These are phyloP conservation scores for Nicotiana rustica DNA, from an alignment of 305 asterid species.

Conservation along the genomic window DNA sequence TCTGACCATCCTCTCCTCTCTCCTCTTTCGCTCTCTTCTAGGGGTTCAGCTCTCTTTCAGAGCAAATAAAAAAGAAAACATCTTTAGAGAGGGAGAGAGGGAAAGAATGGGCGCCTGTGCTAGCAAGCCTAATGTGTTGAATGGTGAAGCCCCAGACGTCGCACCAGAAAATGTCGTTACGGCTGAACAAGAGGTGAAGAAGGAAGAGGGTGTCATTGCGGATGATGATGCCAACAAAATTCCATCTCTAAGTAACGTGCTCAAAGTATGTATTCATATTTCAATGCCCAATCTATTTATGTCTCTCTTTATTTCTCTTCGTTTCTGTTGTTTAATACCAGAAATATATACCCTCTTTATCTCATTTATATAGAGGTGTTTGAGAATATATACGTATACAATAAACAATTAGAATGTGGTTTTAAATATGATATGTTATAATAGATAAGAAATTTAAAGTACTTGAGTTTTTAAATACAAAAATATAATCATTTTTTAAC, in stretches of 20 bases:
- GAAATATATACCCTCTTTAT: background rate
- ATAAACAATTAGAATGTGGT: no score
- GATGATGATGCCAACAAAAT: background rate
- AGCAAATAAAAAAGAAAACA: background rate
- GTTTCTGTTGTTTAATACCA: background rate
- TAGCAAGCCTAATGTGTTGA: slow-evolving; percentile 24
- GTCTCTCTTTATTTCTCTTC: background rate
- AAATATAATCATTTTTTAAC: no score
- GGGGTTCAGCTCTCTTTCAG: background rate
- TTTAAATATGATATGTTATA: no score
- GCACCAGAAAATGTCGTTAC: background rate
- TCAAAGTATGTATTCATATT: slow-evolving; percentile 16
- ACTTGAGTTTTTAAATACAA: no score
- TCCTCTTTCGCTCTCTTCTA: background rate
- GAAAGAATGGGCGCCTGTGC: slow-evolving; percentile 24
- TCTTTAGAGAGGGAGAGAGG: background rate
- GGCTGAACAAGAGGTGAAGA: slow-evolving; percentile 19
- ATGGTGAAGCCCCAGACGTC: slow-evolving; percentile 11
- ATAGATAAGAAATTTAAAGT: no score
- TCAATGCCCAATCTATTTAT: background rate
- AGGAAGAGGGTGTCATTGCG: background rate
- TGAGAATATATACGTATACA: no score
- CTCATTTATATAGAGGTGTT: background rate
- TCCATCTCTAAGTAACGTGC: background rate
- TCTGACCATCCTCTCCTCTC: background rate